Base-by-base conservation (phyloP, 108 stramenopile species). In the Skeletonema tropicum region DNA sequence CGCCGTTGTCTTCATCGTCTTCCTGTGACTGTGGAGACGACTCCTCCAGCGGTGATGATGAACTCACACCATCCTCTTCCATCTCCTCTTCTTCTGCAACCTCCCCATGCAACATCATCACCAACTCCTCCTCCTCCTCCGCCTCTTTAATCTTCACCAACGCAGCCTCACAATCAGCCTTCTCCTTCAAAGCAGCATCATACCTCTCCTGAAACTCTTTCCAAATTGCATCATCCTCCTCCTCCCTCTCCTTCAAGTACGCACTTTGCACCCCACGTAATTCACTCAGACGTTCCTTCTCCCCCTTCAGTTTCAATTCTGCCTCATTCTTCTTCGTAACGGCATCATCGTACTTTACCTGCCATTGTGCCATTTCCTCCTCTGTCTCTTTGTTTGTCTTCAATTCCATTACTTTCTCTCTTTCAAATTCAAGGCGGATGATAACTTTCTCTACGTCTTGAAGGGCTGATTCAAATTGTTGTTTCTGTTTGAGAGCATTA, bases 151-250 rank as follows among this genome's bases (percentile, higher is more conserved):
- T n/a, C 45, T 46, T 46, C 45, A 46, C 15, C 3, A n/a, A 2
- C 26, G 2, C 14, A n/a, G 45, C 45, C 45, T 46, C 45, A 46
- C 13, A 14, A 14, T n/a, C 13, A 4, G 13, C 4, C 15, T 3
- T 46, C 45, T 61, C 60, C n/a, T 12, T 14, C n/a, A 41, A 33
- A 15, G 60, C 60, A 61, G 60, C 60, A 61, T 41, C 30, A 61
- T 42, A 61, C 60, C 60, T 14, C 15, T 42, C 60, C 14, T 61
- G 13, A 42, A 33, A 61, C 14, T 33, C 60, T 5, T 5, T 33
- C 36, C 36, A 42, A 12, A 42, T 41, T 41, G 5, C 13, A 0
- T 12, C 60, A 15, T 33, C 36, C 5, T 42, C 36, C 36, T 42
- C 36, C 30, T 33, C 60, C 60, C 14, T 41, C 30, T 41, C 14